Evolutionary conservation across 495 filamentous ascomycete genomes (phyloP).

Genomic region (Penicillium steckii): DNA sequence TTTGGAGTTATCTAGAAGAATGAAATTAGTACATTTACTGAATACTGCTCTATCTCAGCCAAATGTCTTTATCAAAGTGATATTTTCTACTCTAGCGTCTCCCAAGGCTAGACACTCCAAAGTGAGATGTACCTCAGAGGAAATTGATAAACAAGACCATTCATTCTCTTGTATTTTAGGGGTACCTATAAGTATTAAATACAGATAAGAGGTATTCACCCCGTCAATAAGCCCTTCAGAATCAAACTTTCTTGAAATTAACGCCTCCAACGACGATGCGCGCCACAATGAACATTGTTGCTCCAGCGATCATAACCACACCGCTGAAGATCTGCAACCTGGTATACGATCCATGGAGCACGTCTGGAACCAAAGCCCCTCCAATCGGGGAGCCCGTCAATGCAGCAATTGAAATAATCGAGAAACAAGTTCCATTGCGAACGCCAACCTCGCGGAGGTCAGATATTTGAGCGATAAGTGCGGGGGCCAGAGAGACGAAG

Average conservation of each 20-base stretch:
- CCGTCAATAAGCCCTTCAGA: too few relatives aligned
- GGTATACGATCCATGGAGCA: slow-evolving; percentile 53
- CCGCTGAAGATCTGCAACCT: slow-evolving; percentile 69
- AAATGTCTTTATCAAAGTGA: not conserved
- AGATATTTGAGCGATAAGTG: slow-evolving; percentile 67
- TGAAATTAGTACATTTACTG: slow-evolving; percentile 5
- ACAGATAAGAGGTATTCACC: too few relatives aligned
- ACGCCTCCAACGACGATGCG: slow-evolving; percentile 35
- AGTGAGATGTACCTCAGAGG: too few relatives aligned
- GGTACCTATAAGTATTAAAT: too few relatives aligned
- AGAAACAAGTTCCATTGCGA: slow-evolving; percentile 67
- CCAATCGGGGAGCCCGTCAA: slow-evolving; percentile 72
- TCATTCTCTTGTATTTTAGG: too few relatives aligned
- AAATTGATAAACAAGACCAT: too few relatives aligned
- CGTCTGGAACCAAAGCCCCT: slow-evolving; percentile 58
- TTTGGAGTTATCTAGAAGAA: not conserved
- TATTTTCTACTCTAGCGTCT: not conserved
- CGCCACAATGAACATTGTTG: slow-evolving; percentile 46
- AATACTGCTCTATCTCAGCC: not conserved
- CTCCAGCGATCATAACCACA: slow-evolving; percentile 53
- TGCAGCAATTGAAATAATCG: slow-evolving; percentile 60
- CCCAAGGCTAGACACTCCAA: too few relatives aligned
- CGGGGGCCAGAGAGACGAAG: slow-evolving; percentile 60
- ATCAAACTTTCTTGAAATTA: slow-evolving; percentile 33
- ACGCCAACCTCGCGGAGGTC: slow-evolving; percentile 72